Conservation (phyloP, 2,329 filamentous ascomycete species). For the Cytospora piceae region DNA sequence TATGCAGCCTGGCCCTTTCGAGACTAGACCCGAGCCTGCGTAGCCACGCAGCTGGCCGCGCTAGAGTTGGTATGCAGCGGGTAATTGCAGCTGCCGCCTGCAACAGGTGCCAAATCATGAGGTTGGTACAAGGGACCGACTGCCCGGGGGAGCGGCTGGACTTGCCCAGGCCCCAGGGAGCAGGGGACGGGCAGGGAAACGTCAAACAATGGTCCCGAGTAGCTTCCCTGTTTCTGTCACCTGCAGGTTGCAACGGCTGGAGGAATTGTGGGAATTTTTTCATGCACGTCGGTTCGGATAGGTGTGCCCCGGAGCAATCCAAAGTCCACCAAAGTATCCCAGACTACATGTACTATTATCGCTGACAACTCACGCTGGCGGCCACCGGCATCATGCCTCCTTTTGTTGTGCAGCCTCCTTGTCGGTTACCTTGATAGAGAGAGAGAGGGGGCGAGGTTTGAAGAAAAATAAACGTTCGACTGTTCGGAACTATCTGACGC, state of each 20-base stretch:
- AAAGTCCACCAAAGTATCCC: background rate
- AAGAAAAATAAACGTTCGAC: background rate
- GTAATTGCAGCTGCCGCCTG: background rate
- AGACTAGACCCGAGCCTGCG: background rate
- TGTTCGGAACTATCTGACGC: background rate
- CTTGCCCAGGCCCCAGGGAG: background rate
- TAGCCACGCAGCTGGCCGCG: background rate
- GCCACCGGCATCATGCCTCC: background rate
- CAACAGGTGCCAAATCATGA: background rate
- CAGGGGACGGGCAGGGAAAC: background rate
- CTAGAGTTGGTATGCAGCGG: background rate
- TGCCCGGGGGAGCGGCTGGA: background rate
- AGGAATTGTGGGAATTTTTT: background rate
- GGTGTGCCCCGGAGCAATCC: background rate
- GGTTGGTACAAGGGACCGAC: background rate
- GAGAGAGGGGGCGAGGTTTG: background rate
- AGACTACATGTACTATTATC: background rate
- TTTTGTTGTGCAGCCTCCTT: background rate
- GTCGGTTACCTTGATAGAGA: background rate
- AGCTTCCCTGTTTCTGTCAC: constrained; percentile 1
- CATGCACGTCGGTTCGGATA: background rate
- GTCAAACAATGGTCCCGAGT: background rate
- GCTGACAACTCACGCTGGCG: background rate
- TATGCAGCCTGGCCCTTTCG: background rate
- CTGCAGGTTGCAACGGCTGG: background rate